These are phyloP conservation scores for Metarhizium anisopliae DNA, from an alignment of 2,329 filamentous ascomycete species.

Conservation along the genomic window DNA sequence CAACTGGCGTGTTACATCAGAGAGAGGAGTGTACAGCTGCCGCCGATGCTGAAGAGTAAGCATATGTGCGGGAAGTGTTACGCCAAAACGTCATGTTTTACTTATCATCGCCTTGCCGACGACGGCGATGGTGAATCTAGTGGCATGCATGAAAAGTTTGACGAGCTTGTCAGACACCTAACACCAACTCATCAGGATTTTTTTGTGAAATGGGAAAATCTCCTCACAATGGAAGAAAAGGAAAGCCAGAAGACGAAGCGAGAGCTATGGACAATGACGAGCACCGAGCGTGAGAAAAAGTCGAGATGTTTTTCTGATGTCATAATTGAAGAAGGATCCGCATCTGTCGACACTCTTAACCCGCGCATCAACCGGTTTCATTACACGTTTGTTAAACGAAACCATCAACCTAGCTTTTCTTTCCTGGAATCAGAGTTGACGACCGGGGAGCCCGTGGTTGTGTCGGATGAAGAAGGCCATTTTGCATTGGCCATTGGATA, in stretches of 20 bases:
- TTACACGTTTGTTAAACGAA: conserved; percentile 75
- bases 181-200: conserved; percentile 67
- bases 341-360: conserved; percentile 56
- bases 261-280: conserved; percentile 95
- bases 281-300: conserved; percentile 75
- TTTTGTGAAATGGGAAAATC: conserved; percentile 88
- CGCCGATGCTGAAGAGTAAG: conserved; percentile 75
- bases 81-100: conserved; percentile 81
- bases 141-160: conserved; percentile 72
- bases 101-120: conserved; percentile 87
- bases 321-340: conserved; percentile 70
- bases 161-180: conserved; percentile 71
- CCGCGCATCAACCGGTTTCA: conserved; percentile 85
- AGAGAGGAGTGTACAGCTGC: conserved; percentile 68
- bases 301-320: conserved; percentile 87
- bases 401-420: conserved; percentile 54
- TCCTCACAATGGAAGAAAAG: conserved; percentile 90
- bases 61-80: conserved; percentile 83
- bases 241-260: conserved; percentile 78
- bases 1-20: conserved; percentile 78
- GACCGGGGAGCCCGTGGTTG: conserved; percentile 85
- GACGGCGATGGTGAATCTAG: conserved; percentile 73
- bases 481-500: conserved; percentile 92
- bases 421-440: conserved; percentile 86
- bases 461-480: conserved; percentile 91